A percentile compares a stretch with the other conserved stretches of the same genome.
These are phyloP conservation scores for Paecilomyces variotii DNA, from an alignment of 2,329 filamentous ascomycete species.

Conservation along the genomic window DNA sequence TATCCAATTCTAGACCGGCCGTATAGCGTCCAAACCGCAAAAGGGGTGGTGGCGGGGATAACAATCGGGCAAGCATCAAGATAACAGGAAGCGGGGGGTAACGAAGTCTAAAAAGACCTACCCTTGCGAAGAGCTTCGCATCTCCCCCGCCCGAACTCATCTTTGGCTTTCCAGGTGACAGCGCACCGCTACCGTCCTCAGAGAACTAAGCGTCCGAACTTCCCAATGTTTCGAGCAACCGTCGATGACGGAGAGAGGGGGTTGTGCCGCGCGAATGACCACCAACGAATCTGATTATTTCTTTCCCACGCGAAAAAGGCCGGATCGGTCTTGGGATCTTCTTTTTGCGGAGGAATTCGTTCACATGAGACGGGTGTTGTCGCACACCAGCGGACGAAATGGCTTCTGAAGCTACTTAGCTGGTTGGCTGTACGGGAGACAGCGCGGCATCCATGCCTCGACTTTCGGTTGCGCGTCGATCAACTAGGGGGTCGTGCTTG, in stretches of 20 bases:
- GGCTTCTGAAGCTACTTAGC: constrained; percentile 11
- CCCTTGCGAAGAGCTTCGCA: constrained; percentile 98
- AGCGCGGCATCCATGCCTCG: constrained; percentile 14
- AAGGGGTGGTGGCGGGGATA: background rate
- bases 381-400: constrained; percentile 3
- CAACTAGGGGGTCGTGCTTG: background rate
- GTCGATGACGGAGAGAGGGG: background rate
- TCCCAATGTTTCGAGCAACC: background rate
- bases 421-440: constrained; percentile 11
- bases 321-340: background rate
- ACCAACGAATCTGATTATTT: background rate
- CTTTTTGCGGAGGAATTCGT: constrained; percentile 3
- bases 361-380: constrained; percentile 11
- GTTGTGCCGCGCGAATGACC: background rate
- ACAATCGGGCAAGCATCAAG: background rate
- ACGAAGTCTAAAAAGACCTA: constrained; percentile 44
- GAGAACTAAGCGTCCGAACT: constrained; percentile 7
- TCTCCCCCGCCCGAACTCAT: constrained; percentile 73
- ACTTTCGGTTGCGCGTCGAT: background rate
- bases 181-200: background rate
- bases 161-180: constrained; percentile 15
- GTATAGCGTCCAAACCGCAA: constrained; percentile 14
- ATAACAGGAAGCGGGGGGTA: constrained; percentile 14
- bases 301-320: background rate
- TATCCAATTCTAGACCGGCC: constrained; percentile 9